Evolutionary conservation across 768 basidiomycete species (phyloP), one percentile per base, ranked within the genome.

Genomic region (Artomyces pyxidatus): DNA sequence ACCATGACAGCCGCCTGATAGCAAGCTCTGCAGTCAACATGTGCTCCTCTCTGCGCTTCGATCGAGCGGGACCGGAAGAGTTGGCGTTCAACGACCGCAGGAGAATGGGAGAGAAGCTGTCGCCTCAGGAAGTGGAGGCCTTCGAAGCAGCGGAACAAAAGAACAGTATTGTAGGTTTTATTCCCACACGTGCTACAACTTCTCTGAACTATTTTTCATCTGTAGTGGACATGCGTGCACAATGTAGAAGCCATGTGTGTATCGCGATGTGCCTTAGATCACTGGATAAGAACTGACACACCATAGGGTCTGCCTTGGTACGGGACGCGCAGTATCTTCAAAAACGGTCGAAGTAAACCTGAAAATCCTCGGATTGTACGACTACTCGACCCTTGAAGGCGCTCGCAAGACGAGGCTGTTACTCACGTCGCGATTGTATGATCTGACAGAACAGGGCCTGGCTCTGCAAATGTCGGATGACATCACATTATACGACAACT

Each of bases 1-100:
- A 59, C 35, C 65, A 66, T 4, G 74, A 75, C 25, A 70, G 65
- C 23, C 66, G 71, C 35, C 47, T 73, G 37, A 55, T 68, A 28
- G 63, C 69, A 30, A 69, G 65, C 8, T 61, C 71, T 14, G 75
- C 75, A 11, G 66, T 75, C 23, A 70, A 66, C 42, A 74, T 73
- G 70, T 73, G 72, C 19, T 72, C 69, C 58, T 72, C 71, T 53
- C 55, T 76, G 43, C 67, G 65, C 23, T 59, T 74, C 19, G 48
- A 56, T n/a, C 47, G 47, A 47, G 54, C 48, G 8, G 28, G 48
- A 32, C 38, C 12, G 2, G 48, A 53, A 32, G 54, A 49, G 35
- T 41, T 42, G 22, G 52, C 41, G 14, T 42, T 47, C 7, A 43
- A 45, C 22, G 54, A 47, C 37, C 48, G 54, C 6, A 19, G 37